Base-by-base conservation (phyloP, 768 basidiomycete species). In the Phylloporus rhodoxanthus region DNA sequence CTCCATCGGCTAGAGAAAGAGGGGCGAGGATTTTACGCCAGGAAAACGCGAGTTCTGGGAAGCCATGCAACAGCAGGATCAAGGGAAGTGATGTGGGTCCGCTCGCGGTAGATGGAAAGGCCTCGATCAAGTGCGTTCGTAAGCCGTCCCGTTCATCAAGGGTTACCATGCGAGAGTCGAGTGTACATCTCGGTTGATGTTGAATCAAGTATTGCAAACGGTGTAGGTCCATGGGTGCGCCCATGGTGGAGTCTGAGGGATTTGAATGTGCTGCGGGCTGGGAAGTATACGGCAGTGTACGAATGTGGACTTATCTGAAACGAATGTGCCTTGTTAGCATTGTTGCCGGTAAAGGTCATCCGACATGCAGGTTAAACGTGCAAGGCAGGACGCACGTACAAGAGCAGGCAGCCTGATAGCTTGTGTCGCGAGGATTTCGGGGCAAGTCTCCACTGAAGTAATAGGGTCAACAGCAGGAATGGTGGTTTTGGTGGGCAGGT, bases 11-110 rank as follows among this genome's bases (percentile, higher is more conserved):
- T 5, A 65, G 55, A 0, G 77, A 61, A 21, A 85, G 70, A 0
- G 79, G 79, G 0, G 65, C 56, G 28, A 85, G 70, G 30, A 84
- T 51, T 51, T 81, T 80, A 13, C 83, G 72, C 80, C 81, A 85
- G 8, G 81, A 84, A 58, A 78, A 81, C 2, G 81, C 75, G 6
- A 84, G 70, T 57, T 84, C 82, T 9, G 82, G 82, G 60, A 85
- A 85, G 36, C 82, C 83, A 53, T 84, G 82, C 2, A 85, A 61
- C 20, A 85, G 75, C 26, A 85, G 47, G 40, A 84, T 57, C 13
- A 85, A 70, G 1, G 76, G 79, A 5, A 68, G 63, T 19, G 65
- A 59, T 32, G 55, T 40, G 37, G 52, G 48, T 23, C 52, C 47
- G 34, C 56, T 52, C 46, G 47, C 13, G 43, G 45, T 30, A 29